A percentile compares a stretch with the other conserved stretches of the same genome.
Evolutionary conservation across 2,329 filamentous ascomycete genomes (phyloP).

Genomic region (Cryphonectria naterciae): DNA sequence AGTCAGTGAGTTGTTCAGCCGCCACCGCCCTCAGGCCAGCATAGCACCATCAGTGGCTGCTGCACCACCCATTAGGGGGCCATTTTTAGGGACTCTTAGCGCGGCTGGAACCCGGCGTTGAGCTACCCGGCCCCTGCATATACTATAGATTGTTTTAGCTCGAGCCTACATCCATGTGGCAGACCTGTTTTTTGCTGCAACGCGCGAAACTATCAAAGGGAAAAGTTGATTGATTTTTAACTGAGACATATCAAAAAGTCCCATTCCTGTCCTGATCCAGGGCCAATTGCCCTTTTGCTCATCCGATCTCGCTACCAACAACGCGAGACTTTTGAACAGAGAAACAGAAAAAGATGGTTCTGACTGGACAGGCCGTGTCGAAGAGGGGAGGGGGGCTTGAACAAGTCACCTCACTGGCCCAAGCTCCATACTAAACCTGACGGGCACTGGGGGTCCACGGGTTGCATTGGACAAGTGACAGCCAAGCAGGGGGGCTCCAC

Average conservation of each 20-base stretch:
- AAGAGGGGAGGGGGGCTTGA: background rate
- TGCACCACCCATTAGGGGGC: background rate
- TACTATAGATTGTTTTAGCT: slow-evolving; percentile 7
- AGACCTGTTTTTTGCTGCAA: background rate
- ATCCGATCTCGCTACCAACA: background rate
- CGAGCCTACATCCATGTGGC: slow-evolving; percentile 7
- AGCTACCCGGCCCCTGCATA: slow-evolving; percentile 10
- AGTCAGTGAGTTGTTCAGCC: background rate
- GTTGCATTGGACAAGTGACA: slow-evolving; percentile 1
- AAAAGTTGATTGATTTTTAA: background rate
- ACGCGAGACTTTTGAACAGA: background rate
- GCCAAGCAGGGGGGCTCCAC: slow-evolving; percentile 4
- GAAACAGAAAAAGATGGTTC: background rate
- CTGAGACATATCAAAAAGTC: background rate
- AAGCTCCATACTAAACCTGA: slow-evolving; percentile 3
- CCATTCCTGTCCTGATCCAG: background rate
- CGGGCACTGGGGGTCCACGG: background rate
- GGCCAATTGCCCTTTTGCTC: background rate
- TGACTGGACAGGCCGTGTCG: background rate
- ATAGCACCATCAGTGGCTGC: background rate
- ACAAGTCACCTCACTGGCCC: background rate
- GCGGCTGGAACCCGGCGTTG: background rate
- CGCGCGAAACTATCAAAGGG: background rate
- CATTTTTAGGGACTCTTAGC: slow-evolving; percentile 7
- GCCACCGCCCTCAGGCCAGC: background rate